Evolutionary conservation across 306 rosid genomes (phyloP).

Genomic region (Medicago ruthenica): DNA sequence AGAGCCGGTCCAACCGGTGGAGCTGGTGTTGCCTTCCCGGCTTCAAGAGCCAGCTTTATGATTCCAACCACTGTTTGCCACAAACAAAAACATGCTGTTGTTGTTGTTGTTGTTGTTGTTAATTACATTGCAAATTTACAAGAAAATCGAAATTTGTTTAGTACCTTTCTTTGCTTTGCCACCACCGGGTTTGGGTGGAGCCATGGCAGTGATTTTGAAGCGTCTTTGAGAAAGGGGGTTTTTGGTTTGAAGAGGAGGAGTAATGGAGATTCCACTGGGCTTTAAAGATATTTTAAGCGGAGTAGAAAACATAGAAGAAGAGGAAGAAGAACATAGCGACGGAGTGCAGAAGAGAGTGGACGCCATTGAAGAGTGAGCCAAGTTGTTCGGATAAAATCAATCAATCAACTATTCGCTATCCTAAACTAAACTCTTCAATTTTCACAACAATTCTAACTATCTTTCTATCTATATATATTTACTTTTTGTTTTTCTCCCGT

Average conservation of each 20-base stretch:
- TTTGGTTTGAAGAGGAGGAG: slow-evolving; percentile 5
- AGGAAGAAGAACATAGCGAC: slow-evolving; percentile 41
- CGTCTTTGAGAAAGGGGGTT: slow-evolving; percentile 52
- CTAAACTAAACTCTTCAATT: background rate
- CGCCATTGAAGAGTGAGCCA: slow-evolving; percentile 74
- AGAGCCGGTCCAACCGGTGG: slow-evolving; percentile 99
- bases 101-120: too few species aligned
- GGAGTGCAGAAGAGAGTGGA: slow-evolving; percentile 52
- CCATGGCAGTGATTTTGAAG: slow-evolving; percentile 78
- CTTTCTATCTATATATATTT: too few species aligned
- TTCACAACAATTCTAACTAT: background rate
- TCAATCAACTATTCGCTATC: too few species aligned
- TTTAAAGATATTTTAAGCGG: slow-evolving; percentile 56
- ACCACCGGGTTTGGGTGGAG: slow-evolving; percentile 88
- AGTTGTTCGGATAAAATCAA: slow-evolving; percentile 39
- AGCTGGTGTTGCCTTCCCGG: slow-evolving; percentile 99
- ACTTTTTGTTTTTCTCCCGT: too few species aligned
- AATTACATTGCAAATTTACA: background rate
- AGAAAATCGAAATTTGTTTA: background rate
- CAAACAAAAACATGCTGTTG: background rate
- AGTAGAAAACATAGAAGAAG: slow-evolving; percentile 62
- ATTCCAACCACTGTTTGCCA: slow-evolving; percentile 72
- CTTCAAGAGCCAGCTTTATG: slow-evolving; percentile 95
- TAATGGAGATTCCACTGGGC: slow-evolving; percentile 3
- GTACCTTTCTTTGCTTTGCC: slow-evolving; percentile 90